These are phyloP conservation scores for Bipolaris victoriae DNA, from an alignment of 2,329 filamentous ascomycete species.

Conservation along the genomic window DNA sequence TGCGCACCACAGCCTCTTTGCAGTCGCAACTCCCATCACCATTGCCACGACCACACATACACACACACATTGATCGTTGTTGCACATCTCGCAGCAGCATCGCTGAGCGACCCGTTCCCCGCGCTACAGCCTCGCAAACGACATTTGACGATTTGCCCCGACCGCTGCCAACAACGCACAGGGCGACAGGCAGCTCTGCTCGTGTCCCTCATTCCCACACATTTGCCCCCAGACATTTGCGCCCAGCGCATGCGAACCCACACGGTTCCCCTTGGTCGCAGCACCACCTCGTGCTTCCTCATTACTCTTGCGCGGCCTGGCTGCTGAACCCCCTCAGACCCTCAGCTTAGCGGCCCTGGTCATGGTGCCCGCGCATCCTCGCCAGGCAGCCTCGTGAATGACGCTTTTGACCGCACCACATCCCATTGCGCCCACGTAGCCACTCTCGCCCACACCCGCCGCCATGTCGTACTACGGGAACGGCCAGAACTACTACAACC, in stretches of 20 bases:
- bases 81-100: conserved; percentile 3
- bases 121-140: conserved; percentile 22
- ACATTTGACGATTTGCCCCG: conserved; percentile 25
- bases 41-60: background rate
- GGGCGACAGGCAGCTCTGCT: conserved; percentile 18
- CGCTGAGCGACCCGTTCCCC: conserved; percentile 20
- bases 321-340: conserved; percentile 9
- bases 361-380: conserved; percentile 42
- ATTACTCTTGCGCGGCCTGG: conserved; percentile 14
- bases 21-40: background rate
- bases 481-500: conserved; percentile 58
- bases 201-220: conserved; percentile 13
- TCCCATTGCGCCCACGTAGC: conserved; percentile 25
- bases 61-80: background rate
- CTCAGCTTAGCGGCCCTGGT: conserved; percentile 37
- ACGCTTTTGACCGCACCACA: conserved; percentile 31
- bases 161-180: conserved; percentile 16
- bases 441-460: conserved; percentile 21
- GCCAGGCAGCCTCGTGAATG: conserved; percentile 47
- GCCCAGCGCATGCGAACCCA: conserved; percentile 25
- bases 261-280: conserved; percentile 17
- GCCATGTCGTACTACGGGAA: conserved; percentile 65
- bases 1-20: conserved; percentile 1
- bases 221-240: conserved; percentile 4
- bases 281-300: conserved; percentile 3